Evolutionary conservation across 108 stramenopile genomes (phyloP), one percentile per base, ranked within the genome.

Genomic region (Cyclotella kingstonii): DNA sequence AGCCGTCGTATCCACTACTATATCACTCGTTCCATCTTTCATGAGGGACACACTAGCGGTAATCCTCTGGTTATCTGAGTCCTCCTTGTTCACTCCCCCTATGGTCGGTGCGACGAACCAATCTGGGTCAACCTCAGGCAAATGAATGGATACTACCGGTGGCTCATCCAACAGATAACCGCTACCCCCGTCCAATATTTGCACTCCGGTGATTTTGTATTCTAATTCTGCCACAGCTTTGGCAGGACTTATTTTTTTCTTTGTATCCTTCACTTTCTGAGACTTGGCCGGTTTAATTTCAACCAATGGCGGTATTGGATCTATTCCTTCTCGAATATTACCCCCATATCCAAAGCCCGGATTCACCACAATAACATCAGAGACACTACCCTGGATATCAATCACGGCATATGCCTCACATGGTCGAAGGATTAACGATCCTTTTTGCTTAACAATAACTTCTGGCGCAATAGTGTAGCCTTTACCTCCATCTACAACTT

Each of bases 271-370:
- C 31, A 26, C 51, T 41, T 39, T 60, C 33, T 31, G 29, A 11
- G 36, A 61, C 41, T 72, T 82, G 4, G 82, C 85, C 28, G 58
- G 54, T 49, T 68, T 62, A 59, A 91, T 86, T 25, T 55, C 81
- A 2, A 91, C 85, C 19, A 59, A 84, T 8, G 90, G 90, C 12
- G 84, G 68, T 7, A 47, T 56, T 17, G 65, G 39, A 14, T 60
- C 47, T 28, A 34, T 21, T 30, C 46, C 55, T 62, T 80, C 43
- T 25, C 70, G 51, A 27, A 10, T 54, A 10, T 27, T 33, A 25
- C 73, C 73, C 0, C 85, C 86, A 54, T 89, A 92, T 12, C 91
- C 91, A 64, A 70, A 87, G 8, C 91, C 91, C 5, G 91, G 87
- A 61, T 92, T 81, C 33, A 89, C 30, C 0, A 92, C 84, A 7